A percentile compares a stretch with the other conserved stretches of the same genome.
phyloP scores from a whole-genome alignment of 1,284 basidiomycete species.

The Sanghuangporus sanghuang region DNA sequence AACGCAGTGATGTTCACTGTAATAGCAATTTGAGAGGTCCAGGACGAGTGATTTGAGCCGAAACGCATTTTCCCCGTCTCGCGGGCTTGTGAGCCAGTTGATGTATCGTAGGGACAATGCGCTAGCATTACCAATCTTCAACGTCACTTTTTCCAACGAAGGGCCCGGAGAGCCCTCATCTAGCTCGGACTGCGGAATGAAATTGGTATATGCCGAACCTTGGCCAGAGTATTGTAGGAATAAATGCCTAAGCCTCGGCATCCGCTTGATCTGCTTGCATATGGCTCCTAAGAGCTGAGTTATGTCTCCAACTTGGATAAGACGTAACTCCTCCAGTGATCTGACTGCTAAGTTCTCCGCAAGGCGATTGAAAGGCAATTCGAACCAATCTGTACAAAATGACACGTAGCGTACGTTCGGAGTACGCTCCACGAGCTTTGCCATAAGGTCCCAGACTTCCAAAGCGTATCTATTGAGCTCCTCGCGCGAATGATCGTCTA shows the following conservation, averaged over 20 bases:
- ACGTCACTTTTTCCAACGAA: slow-evolving; percentile 8
- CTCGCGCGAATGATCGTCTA: not conserved
- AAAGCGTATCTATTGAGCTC: not conserved
- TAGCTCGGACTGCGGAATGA: slow-evolving; percentile 10
- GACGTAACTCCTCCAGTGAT: slow-evolving; percentile 12
- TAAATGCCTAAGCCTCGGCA: slow-evolving; percentile 6
- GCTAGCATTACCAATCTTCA: slow-evolving; percentile 15
- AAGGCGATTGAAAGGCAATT: slow-evolving; percentile 1
- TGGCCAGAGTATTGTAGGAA: slow-evolving; percentile 15
- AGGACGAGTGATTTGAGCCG: slow-evolving; percentile 10
- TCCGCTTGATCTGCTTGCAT: slow-evolving; percentile 8
- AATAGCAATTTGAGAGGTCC: slow-evolving; percentile 11
- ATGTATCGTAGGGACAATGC: slow-evolving; percentile 12
- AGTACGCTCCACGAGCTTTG: not conserved
- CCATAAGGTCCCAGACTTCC: slow-evolving; percentile 7
- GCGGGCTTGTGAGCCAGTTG: slow-evolving; percentile 9
- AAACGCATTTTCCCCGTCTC: slow-evolving; percentile 8
- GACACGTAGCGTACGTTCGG: slow-evolving; percentile 12
- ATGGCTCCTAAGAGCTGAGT: slow-evolving; percentile 12
- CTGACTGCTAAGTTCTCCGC: not conserved
- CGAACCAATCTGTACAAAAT: slow-evolving; percentile 11
- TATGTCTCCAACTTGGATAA: slow-evolving; percentile 14
- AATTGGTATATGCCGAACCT: slow-evolving; percentile 12
- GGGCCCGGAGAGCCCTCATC: slow-evolving; percentile 1
- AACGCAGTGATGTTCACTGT: slow-evolving; percentile 7